A percentile compares a stretch with the other conserved stretches of the same genome.
phyloP scores from a whole-genome alignment of 257 asterid species.

The Penstemon eatonii region DNA sequence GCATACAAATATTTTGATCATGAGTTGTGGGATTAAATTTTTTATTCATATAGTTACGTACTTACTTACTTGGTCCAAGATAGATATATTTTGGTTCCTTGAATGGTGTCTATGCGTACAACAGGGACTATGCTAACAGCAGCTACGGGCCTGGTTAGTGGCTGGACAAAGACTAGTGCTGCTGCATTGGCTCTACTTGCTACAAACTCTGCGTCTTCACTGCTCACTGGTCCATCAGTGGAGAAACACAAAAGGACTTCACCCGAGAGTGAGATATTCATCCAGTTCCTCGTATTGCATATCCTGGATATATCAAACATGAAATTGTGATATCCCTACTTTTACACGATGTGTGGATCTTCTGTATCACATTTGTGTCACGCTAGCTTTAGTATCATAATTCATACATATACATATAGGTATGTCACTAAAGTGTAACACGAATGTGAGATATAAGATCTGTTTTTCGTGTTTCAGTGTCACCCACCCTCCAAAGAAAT shows the following conservation, averaged over 20 bases:
- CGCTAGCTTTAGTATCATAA: neutral
- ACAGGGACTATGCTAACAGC: constrained; percentile 48
- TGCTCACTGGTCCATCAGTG: constrained; percentile 29
- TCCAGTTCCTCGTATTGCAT: constrained; percentile 32
- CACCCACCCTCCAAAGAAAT: constrained; percentile 40
- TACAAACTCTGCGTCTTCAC: constrained; percentile 41
- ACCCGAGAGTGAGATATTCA: constrained; percentile 32
- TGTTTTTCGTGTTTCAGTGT: no score
- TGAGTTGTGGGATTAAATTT: neutral
- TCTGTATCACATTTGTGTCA: neutral
- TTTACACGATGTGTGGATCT: neutral
- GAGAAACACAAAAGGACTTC: constrained; percentile 47
- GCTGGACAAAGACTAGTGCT: constrained; percentile 56
- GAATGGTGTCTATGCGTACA: constrained; percentile 46
- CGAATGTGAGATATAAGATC: no score
- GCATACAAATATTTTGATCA: neutral
- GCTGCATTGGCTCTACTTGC: constrained; percentile 40
- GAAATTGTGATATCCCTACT: neutral
- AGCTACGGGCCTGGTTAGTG: constrained; percentile 44
- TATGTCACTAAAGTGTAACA: no score
- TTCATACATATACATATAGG: no score
- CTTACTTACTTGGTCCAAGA: constrained; percentile 28
- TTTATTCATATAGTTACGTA: neutral
- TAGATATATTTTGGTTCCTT: constrained; percentile 42
- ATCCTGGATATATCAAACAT: constrained; percentile 30